A percentile compares a stretch with the other conserved stretches of the same genome.
phyloP scores from a whole-genome alignment of 257 asterid genomes.

The Nicotiana obtusifolia region DNA sequence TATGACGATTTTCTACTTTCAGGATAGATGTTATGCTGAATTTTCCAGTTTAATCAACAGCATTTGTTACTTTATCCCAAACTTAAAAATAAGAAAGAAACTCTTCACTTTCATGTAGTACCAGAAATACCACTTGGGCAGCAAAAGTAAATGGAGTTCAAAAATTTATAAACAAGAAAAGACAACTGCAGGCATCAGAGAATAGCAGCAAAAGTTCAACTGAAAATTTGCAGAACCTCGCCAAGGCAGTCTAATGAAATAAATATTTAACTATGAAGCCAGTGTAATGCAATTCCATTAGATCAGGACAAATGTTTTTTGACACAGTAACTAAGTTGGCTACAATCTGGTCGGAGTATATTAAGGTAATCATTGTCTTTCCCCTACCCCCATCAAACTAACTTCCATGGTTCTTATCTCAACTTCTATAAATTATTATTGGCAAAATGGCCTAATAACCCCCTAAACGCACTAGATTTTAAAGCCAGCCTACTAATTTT shows the following conservation, averaged over 20 bases:
- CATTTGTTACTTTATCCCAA: neutral
- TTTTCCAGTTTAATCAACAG: neutral
- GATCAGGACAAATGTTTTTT: neutral
- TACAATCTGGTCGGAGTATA: neutral
- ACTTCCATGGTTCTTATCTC: no score
- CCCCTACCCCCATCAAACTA: no score
- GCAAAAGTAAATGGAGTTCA: neutral
- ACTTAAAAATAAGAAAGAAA: neutral
- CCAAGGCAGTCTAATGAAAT: neutral
- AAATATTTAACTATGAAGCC: neutral
- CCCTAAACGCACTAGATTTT: no score
- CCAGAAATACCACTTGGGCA: constrained; percentile 3
- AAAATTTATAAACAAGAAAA: neutral
- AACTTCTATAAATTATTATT: no score
- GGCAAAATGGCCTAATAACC: no score
- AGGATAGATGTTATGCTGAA: neutral
- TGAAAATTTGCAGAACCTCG: neutral
- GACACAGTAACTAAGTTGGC: neutral
- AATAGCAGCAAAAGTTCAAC: neutral
- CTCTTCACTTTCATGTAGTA: neutral
- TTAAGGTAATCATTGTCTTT: no score
- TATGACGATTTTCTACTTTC: neutral
- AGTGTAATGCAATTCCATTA: neutral
- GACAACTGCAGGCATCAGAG: neutral
- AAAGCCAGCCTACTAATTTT: no score